Percentiles rank a stretch among this genome's conserved stretches.
Evolutionary conservation across 2,329 filamentous ascomycete species (phyloP).

Genomic region (Diaporthe vaccinii): DNA sequence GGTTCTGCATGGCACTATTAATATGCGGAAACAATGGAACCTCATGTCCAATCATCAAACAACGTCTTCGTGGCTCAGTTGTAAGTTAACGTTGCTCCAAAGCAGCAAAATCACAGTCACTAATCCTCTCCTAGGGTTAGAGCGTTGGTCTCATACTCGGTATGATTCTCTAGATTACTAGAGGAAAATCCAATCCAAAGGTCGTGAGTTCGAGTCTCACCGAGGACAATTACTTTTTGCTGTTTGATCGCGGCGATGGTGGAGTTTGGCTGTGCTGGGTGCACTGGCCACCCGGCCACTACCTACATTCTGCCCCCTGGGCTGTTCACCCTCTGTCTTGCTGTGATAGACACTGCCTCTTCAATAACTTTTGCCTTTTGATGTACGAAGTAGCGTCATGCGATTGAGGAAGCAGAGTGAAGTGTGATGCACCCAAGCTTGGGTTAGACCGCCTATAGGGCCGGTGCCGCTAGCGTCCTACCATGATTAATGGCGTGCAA

Average conservation of each 20-base stretch:
- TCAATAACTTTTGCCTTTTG: too few relatives aligned
- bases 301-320: too few relatives aligned
- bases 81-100: too few relatives aligned
- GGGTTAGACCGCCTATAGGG: too few relatives aligned
- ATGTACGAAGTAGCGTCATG: too few relatives aligned
- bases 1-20: neutral
- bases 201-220: slow-evolving; percentile 42
- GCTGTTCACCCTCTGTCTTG: too few relatives aligned
- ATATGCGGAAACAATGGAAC: neutral
- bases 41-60: neutral
- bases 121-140: too few relatives aligned
- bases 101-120: too few relatives aligned
- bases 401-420: neutral
- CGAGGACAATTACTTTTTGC: slow-evolving; percentile 34
- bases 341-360: too few relatives aligned
- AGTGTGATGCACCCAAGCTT: neutral
- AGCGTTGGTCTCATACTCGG: slow-evolving; percentile 54
- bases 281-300: neutral
- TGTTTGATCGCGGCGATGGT: neutral
- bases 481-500: neutral
- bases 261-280: neutral
- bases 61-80: slow-evolving; percentile 53
- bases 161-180: slow-evolving; percentile 15
- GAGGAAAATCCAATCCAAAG: slow-evolving; percentile 51
- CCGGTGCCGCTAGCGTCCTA: too few relatives aligned